phyloP scores from a whole-genome alignment of 176 grass and related monocot genomes.

The Poa annua region DNA sequence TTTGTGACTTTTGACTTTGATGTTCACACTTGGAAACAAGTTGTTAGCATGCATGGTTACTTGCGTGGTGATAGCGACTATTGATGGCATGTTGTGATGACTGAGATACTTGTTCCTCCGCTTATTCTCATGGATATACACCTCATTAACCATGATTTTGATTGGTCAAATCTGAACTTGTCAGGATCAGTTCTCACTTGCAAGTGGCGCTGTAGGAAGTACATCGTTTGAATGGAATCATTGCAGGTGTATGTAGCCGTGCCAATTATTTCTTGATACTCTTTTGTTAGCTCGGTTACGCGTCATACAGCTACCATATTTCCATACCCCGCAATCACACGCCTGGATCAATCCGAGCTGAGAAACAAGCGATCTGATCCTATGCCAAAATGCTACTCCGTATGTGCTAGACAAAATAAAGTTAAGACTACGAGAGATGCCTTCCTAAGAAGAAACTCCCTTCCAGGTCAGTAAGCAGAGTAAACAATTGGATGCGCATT shows the following conservation, averaged over 20 bases:
- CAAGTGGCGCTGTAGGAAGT: constrained; percentile 8
- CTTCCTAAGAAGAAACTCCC: background rate
- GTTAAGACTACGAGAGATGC: background rate
- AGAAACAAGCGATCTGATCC: constrained; percentile 21
- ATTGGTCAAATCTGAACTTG: constrained; percentile 35
- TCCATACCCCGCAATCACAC: background rate
- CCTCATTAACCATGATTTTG: background rate
- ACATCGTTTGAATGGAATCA: constrained; percentile 42
- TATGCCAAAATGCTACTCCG: background rate
- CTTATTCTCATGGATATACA: constrained; percentile 18
- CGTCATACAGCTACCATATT: background rate
- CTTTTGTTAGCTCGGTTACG: constrained; percentile 18
- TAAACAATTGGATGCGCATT: background rate
- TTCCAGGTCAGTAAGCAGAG: background rate
- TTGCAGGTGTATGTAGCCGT: constrained; percentile 28
- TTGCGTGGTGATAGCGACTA: background rate
- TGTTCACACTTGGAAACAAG: constrained; percentile 20
- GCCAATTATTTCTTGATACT: constrained; percentile 13
- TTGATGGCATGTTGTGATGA: background rate
- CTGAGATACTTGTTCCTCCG: background rate
- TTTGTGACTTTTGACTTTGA: constrained; percentile 38
- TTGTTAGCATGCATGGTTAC: background rate
- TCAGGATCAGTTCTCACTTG: constrained; percentile 30
- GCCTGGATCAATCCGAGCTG: background rate
- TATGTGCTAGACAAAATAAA: constrained; percentile 8